phyloP scores from a whole-genome alignment of 2,329 filamentous ascomycete species.

The Akanthomyces uredinophilus region DNA sequence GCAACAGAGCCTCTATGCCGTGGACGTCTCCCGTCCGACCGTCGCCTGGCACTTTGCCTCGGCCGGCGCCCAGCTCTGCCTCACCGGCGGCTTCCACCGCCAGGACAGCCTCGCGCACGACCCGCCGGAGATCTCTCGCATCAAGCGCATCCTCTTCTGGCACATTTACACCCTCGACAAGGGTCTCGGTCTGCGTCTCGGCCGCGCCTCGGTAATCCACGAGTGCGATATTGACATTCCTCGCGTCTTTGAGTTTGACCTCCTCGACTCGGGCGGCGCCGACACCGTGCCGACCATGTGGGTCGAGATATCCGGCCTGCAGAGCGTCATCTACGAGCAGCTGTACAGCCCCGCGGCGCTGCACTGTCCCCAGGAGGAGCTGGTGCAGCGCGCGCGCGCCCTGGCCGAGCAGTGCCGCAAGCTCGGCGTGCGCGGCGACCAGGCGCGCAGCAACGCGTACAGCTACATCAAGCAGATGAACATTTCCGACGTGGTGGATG shows the following conservation, averaged over 20 bases:
- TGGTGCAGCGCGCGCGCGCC: slow-evolving; percentile 34
- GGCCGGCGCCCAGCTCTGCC: slow-evolving; percentile 54
- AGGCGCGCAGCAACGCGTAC: slow-evolving; percentile 31
- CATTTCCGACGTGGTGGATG: slow-evolving; percentile 36
- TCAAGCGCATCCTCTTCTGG: slow-evolving; percentile 44
- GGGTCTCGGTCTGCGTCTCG: slow-evolving; percentile 52
- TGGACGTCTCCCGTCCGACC: slow-evolving; percentile 57
- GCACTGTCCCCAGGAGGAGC: slow-evolving; percentile 32
- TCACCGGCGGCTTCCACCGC: slow-evolving; percentile 58
- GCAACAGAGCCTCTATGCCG: slow-evolving; percentile 51
- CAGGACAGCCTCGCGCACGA: slow-evolving; percentile 30
- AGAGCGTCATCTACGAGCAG: slow-evolving; percentile 55
- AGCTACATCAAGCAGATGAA: slow-evolving; percentile 34
- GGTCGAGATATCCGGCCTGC: slow-evolving; percentile 51
- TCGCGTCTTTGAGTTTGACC: slow-evolving; percentile 38
- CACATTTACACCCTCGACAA: slow-evolving; percentile 54
- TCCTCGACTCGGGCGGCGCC: slow-evolving; percentile 26
- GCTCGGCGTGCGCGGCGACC: slow-evolving; percentile 32
- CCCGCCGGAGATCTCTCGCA: slow-evolving; percentile 26
- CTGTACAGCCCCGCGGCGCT: slow-evolving; percentile 46
- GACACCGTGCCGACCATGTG: slow-evolving; percentile 44
- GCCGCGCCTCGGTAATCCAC: slow-evolving; percentile 52
- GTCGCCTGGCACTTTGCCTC: slow-evolving; percentile 60
- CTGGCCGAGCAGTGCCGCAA: slow-evolving; percentile 35
- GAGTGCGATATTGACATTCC: slow-evolving; percentile 55